Evolutionary conservation across 257 asterid genomes (phyloP).

Genomic region (Solanum sejunctum): DNA sequence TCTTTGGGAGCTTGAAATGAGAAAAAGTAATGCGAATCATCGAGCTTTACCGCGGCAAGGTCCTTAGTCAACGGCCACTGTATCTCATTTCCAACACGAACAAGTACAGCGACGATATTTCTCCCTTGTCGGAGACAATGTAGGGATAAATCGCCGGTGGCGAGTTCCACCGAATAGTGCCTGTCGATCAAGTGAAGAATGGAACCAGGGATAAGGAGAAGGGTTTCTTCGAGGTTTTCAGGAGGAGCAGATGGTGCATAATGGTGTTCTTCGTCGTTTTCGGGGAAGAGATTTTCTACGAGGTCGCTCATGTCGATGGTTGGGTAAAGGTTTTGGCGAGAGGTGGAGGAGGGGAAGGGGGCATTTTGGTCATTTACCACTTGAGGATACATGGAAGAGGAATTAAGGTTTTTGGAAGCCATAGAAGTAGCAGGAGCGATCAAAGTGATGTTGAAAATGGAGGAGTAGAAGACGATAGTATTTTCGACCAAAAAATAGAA

Average conservation of each 20-base stretch:
- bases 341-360: slow-evolving; percentile 17
- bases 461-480: neutral
- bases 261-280: neutral
- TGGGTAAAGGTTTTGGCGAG: slow-evolving; percentile 41
- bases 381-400: slow-evolving; percentile 50
- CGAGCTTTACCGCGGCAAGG: slow-evolving; percentile 77
- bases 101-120: slow-evolving; percentile 52
- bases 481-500: neutral
- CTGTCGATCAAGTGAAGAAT: slow-evolving; percentile 77
- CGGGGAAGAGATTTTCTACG: slow-evolving; percentile 30
- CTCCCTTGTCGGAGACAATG: slow-evolving; percentile 45
- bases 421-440: slow-evolving; percentile 5
- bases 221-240: slow-evolving; percentile 29
- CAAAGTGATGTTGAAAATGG: neutral
- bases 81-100: slow-evolving; percentile 48
- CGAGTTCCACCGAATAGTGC: slow-evolving; percentile 85
- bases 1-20: slow-evolving; percentile 44
- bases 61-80: slow-evolving; percentile 90
- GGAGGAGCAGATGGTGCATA: slow-evolving; percentile 62
- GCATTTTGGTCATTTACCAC: slow-evolving; percentile 7
- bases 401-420: slow-evolving; percentile 36
- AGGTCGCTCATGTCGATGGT: slow-evolving; percentile 3
- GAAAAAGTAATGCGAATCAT: slow-evolving; percentile 74
- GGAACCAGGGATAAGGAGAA: slow-evolving; percentile 61
- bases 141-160: slow-evolving; percentile 61